Evolutionary conservation across 129 eudicot species (phyloP).

Genomic region (Flaveria robusta): DNA sequence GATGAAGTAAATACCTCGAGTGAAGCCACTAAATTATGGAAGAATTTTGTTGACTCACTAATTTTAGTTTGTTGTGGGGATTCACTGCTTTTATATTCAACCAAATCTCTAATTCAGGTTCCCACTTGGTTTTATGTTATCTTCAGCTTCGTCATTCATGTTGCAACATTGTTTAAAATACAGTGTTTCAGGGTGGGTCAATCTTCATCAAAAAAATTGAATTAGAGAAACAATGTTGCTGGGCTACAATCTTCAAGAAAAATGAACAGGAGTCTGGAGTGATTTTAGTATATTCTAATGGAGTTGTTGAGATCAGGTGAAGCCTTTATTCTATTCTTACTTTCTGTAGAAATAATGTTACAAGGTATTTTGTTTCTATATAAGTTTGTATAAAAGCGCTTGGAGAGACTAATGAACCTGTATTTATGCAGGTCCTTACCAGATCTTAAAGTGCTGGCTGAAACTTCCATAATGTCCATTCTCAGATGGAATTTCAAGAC

Average conservation of each 20-base stretch:
- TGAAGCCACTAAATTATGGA: conserved; percentile 39
- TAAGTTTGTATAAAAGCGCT: conserved; percentile 2
- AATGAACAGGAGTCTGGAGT: conserved; percentile 52
- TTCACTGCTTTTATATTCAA: conserved; percentile 58
- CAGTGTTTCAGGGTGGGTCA: conserved; percentile 49
- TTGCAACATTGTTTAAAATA: conserved; percentile 19
- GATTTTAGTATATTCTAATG: conserved; percentile 68
- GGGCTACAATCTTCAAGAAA: conserved; percentile 64
- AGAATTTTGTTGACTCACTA: conserved; percentile 49
- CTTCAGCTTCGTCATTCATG: conserved; percentile 7
- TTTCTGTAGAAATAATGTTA: conserved; percentile 1
- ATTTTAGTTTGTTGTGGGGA: conserved; percentile 77
- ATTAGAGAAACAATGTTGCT: conserved; percentile 61
- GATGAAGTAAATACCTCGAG: conserved; percentile 29
- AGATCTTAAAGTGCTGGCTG: conserved; percentile 65
- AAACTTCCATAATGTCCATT: conserved; percentile 62
- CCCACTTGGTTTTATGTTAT: conserved; percentile 23
- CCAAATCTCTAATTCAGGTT: conserved; percentile 71
- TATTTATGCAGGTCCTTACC: conserved; percentile 70
- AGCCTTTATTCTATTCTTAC: neutral
- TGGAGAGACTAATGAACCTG: conserved; percentile 13
- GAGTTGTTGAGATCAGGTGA: conserved; percentile 83
- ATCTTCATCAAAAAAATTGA: conserved; percentile 44
- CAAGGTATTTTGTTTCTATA: neutral
- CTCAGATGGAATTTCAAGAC: conserved; percentile 87